Evolutionary conservation across 2,329 filamentous ascomycete genomes (phyloP), one percentile per base, ranked within the genome.

Genomic region (Clarireedia monteithiana): DNA sequence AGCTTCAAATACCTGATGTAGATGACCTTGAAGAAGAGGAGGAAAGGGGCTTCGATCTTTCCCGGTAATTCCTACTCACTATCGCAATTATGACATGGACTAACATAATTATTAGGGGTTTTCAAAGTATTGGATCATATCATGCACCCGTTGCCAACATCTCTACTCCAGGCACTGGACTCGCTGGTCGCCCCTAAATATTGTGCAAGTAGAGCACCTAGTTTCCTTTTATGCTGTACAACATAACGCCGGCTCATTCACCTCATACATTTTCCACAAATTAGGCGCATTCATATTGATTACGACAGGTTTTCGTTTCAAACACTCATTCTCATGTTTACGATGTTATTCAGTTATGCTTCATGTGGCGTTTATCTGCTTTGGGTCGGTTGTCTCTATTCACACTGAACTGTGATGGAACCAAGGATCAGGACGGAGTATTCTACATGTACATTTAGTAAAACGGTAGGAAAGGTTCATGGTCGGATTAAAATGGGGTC

Each of bases 81-180:
- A 48, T 23, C 27, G 7, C 2, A 15, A 42, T 9, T 12, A 24
- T 51, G 39, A 53, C 46, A 23, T 27, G 36, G 54, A 48, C 67
- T 72, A 66, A 74, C 64, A 46, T 42, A 59, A 24, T 46, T 17
- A 56, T 40, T 56, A 69, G 67, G 71, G 83, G 83, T 0, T 85
- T 85, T 62, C 82, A 85, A 67, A 84, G 79, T 60, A 85, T 85
- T 51, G 79, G 81, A 30, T 77, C 81, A 1, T 85, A 82, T 59
- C 82, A 85, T 61, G 40, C 77, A 17, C 59, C 64, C 20, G 57
- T 58, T 49, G 46, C 58, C 14, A 60, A 60, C 49, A 58, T 59
- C 45, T 34, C 62, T 48, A 40, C 59, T 34, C 46, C 52, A 40
- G 38, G 12, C 20, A 48, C 51, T 5, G 23, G 26, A n/a, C 38